Evolutionary conservation across 2,329 filamentous ascomycete species (phyloP).

Genomic region (Neurospora sp.): DNA sequence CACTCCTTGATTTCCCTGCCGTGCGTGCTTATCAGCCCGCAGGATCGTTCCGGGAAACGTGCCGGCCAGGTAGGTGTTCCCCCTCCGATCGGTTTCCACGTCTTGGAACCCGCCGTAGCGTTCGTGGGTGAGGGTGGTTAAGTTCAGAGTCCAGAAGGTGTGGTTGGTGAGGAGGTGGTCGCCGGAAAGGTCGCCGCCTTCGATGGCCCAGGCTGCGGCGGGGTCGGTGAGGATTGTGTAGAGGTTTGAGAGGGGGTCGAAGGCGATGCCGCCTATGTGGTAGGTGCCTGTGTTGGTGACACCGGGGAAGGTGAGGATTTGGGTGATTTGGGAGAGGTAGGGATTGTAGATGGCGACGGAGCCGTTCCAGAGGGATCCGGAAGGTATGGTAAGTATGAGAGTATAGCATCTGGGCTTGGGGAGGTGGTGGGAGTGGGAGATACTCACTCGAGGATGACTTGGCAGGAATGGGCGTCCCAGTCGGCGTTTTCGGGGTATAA

Average conservation of each 20-base stretch:
- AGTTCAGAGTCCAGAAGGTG: slow-evolving; percentile 24
- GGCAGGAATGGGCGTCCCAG: slow-evolving; percentile 23
- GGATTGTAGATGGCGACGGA: slow-evolving; percentile 26
- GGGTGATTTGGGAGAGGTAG: slow-evolving; percentile 19
- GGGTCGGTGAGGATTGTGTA: slow-evolving; percentile 28
- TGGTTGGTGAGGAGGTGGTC: slow-evolving; percentile 23
- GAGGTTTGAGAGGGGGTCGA: slow-evolving; percentile 22
- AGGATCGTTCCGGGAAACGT: slow-evolving; percentile 28
- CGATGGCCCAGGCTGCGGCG: slow-evolving; percentile 25
- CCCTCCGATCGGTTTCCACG: slow-evolving; percentile 25
- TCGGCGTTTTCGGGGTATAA: slow-evolving; percentile 28
- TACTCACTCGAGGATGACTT: slow-evolving; percentile 23
- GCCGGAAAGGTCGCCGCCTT: slow-evolving; percentile 25
- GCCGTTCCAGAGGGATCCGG: slow-evolving; percentile 24
- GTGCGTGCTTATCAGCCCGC: slow-evolving; percentile 22
- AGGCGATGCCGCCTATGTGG: slow-evolving; percentile 27
- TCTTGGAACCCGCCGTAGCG: slow-evolving; percentile 30
- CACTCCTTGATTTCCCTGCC: slow-evolving; percentile 21
- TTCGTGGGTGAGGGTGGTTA: slow-evolving; percentile 19
- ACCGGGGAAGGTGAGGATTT: slow-evolving; percentile 19
- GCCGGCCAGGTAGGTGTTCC: slow-evolving; percentile 29
- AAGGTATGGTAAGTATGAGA: background rate
- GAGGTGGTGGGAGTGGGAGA: background rate
- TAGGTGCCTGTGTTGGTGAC: slow-evolving; percentile 21
- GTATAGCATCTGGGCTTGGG: background rate